Evolutionary conservation across 495 filamentous ascomycete genomes (phyloP).

Genomic region (Trichocladium antarcticum): DNA sequence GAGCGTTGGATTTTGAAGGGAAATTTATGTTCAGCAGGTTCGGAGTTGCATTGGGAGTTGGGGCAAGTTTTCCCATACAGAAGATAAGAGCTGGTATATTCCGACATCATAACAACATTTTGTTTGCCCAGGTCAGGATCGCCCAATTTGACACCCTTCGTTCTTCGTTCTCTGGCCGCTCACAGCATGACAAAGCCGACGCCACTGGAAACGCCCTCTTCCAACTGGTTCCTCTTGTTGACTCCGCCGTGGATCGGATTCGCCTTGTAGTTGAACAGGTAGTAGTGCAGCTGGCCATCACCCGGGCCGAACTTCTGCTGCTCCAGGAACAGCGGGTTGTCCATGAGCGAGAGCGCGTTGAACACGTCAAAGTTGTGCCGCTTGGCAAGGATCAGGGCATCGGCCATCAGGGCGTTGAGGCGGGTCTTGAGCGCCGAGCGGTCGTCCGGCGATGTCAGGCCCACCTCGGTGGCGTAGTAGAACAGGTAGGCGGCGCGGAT

Average conservation of each 20-base stretch:
- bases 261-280: constrained; percentile 92
- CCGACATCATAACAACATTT: too few species aligned
- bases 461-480: constrained; percentile 86
- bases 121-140: too few species aligned
- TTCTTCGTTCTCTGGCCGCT: too few species aligned
- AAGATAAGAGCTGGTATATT: too few species aligned
- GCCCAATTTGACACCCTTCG: too few species aligned
- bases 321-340: constrained; percentile 86
- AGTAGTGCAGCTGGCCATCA: constrained; percentile 89
- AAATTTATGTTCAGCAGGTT: too few species aligned
- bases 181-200: constrained; percentile 81
- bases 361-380: constrained; percentile 86
- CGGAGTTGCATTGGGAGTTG: too few species aligned
- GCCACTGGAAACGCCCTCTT: constrained; percentile 66
- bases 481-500: constrained; percentile 88
- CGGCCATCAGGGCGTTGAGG: constrained; percentile 65
- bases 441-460: constrained; percentile 46
- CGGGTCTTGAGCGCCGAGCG: constrained; percentile 53
- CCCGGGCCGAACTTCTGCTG: constrained; percentile 88
- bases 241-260: constrained; percentile 72
- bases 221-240: constrained; percentile 60
- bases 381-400: constrained; percentile 82
- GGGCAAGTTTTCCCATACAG: too few species aligned
- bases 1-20: too few species aligned
- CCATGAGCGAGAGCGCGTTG: constrained; percentile 84